Evolutionary conservation across 129 eudicot genomes (phyloP).

Genomic region (Mikania micrantha): DNA sequence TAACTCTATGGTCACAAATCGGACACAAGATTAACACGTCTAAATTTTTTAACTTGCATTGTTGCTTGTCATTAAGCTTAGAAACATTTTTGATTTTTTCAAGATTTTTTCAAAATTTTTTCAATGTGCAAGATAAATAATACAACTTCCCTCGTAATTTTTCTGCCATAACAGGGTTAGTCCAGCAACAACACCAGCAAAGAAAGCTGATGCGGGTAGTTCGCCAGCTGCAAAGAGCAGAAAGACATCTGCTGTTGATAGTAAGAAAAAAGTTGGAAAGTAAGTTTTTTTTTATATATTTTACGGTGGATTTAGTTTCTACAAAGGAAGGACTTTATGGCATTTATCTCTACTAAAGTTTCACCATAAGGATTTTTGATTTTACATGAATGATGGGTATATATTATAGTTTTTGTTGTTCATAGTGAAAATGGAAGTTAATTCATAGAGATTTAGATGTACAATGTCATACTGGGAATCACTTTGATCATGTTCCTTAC

Average conservation of each 20-base stretch:
- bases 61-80: not conserved
- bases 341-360: not conserved
- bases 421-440: not conserved
- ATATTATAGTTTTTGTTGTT: constrained; percentile 10
- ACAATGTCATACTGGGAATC: not conserved
- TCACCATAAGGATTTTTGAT: not conserved
- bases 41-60: not conserved
- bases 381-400: not conserved
- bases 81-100: not conserved
- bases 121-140: not conserved
- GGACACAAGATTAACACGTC: not conserved
- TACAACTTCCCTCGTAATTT: not conserved
- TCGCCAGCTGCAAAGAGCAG: constrained; percentile 14
- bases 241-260: not conserved
- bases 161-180: constrained; percentile 9
- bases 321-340: not conserved
- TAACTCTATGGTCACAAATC: not conserved
- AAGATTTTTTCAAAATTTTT: not conserved
- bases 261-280: constrained; percentile 14
- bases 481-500: not conserved
- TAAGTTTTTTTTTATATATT: constrained; percentile 1
- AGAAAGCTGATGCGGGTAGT: not conserved
- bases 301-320: constrained; percentile 6
- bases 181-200: constrained; percentile 7
- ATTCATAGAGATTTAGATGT: not conserved